Evolutionary conservation across 2,329 filamentous ascomycete species (phyloP).

Genomic region (Parascedosporium putredinis): DNA sequence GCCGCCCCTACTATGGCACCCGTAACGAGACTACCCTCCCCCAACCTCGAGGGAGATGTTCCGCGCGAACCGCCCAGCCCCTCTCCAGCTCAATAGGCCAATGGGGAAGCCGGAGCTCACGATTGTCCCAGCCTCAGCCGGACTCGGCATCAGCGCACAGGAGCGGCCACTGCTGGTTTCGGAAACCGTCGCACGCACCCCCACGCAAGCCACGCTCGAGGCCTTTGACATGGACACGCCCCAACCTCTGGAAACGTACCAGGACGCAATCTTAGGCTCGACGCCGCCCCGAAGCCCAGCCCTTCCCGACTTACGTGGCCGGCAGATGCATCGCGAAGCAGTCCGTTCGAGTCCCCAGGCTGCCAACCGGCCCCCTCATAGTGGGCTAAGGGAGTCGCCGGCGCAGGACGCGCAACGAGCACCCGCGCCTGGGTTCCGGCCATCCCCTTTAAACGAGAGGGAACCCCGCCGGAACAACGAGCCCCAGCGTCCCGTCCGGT

Average conservation of each 20-base stretch:
- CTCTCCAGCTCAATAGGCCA: neutral
- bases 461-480: neutral
- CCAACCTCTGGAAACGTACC: neutral
- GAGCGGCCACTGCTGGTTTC: neutral
- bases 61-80: slow-evolving; percentile 1
- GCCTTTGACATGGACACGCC: neutral
- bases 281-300: neutral
- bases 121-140: neutral
- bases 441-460: neutral
- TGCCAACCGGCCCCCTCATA: neutral
- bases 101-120: neutral
- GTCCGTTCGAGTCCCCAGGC: neutral
- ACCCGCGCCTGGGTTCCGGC: neutral
- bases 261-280: neutral
- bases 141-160: neutral
- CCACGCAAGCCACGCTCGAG: neutral
- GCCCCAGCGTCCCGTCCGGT: neutral
- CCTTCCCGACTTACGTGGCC: neutral
- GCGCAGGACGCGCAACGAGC: neutral
- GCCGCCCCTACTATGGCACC: no score
- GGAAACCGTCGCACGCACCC: neutral
- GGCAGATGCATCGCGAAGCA: neutral
- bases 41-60: slow-evolving; percentile 1
- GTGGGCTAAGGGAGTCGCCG: neutral
- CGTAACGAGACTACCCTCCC: neutral